These are phyloP conservation scores for Euryodendron excelsum DNA, from an alignment of 148 eudicot genomes.

Conservation along the genomic window DNA sequence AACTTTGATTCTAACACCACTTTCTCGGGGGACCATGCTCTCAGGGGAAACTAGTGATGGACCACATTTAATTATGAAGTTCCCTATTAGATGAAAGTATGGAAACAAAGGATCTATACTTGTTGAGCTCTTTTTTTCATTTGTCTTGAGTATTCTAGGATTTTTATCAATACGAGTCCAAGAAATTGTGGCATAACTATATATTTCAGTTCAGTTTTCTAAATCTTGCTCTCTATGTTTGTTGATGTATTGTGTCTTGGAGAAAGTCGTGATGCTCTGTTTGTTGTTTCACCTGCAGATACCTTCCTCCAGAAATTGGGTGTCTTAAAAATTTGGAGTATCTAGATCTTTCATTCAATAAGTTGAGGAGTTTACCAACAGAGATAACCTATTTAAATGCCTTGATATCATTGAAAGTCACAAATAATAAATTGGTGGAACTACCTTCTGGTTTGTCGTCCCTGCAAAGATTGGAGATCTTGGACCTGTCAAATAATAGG, in stretches of 20 bases:
- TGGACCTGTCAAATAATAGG: conserved; percentile 87
- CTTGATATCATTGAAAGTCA: conserved; percentile 64
- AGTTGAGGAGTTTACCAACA: conserved; percentile 73
- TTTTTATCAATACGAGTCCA: not conserved
- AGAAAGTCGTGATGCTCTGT: conserved; percentile 1
- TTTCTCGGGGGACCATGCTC: not conserved
- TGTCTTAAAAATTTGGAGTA: conserved; percentile 67
- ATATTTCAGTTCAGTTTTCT: not conserved
- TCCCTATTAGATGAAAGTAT: not conserved
- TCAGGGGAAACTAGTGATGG: not conserved
- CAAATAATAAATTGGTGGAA: conserved; percentile 76
- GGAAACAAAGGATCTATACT: not conserved
- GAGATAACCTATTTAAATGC: conserved; percentile 64
- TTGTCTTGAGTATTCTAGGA: not conserved
- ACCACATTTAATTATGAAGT: not conserved
- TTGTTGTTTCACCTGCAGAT: conserved; percentile 49
- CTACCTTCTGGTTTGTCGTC: conserved; percentile 67
- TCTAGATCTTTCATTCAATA: conserved; percentile 87
- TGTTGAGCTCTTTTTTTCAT: not conserved
- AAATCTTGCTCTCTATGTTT: not conserved
- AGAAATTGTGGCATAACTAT: not conserved
- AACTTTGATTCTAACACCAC: not conserved
- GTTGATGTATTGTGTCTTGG: not conserved
- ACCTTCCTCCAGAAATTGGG: conserved; percentile 91
- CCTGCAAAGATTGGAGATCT: conserved; percentile 60